Percentiles rank a stretch among this genome's conserved stretches.
phyloP scores from a whole-genome alignment of 2,329 filamentous ascomycete genomes.

The Cordyceps sp. region DNA sequence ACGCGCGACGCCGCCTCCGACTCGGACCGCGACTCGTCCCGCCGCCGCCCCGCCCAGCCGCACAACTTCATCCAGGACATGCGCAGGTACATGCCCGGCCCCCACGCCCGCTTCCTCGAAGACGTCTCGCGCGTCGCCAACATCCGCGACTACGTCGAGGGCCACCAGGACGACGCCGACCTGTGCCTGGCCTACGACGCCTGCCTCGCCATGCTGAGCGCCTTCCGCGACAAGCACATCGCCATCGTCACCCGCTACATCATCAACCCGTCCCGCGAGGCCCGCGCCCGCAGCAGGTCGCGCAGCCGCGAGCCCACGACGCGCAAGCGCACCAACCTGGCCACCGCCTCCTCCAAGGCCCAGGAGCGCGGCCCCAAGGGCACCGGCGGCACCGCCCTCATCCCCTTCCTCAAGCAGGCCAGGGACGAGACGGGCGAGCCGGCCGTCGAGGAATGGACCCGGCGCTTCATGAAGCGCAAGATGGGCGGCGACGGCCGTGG shows the following conservation, averaged over 20 bases:
- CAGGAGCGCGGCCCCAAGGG: conserved; percentile 54
- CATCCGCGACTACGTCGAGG: conserved; percentile 67
- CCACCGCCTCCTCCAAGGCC: conserved; percentile 34
- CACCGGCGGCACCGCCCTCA: conserved; percentile 84
- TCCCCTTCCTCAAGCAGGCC: conserved; percentile 92
- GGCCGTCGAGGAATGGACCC: conserved; percentile 53
- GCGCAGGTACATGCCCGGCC: conserved; percentile 91
- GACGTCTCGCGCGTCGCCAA: conserved; percentile 70
- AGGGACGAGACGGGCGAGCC: conserved; percentile 91
- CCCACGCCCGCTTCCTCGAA: conserved; percentile 75
- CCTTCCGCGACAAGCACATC: conserved; percentile 84
- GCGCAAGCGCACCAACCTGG: conserved; percentile 40
- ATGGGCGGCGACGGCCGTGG: conserved; percentile 29
- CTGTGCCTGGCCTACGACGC: conserved; percentile 78
- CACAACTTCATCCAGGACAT: conserved; percentile 94
- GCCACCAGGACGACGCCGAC: conserved; percentile 39
- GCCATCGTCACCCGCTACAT: conserved; percentile 94
- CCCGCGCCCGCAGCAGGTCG: conserved; percentile 45
- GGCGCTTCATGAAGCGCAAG: conserved; percentile 37
- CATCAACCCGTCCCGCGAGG: conserved; percentile 69
- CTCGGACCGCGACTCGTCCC: conserved; percentile 18
- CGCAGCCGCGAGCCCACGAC: conserved; percentile 33
- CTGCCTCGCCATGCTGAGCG: conserved; percentile 53
- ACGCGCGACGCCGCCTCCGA: conserved; percentile 31
- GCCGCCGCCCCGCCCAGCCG: conserved; percentile 16